Conservation (phyloP, 257 asterid genomes). For the Catharanthus roseus region DNA sequence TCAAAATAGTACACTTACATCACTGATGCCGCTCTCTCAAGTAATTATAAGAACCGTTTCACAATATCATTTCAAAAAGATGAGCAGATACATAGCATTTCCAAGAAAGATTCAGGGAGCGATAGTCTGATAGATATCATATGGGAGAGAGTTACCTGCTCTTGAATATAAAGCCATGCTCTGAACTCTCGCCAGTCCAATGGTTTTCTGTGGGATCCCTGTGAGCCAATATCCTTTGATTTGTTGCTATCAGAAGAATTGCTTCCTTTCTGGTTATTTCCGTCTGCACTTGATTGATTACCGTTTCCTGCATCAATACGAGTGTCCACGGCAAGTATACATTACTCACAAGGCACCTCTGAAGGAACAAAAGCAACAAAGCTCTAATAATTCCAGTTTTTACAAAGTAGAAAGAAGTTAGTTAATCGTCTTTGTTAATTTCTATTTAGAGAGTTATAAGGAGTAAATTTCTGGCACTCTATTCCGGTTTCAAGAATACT, state of each 20-base stretch:
- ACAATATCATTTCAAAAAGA: background rate
- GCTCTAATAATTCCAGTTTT: background rate
- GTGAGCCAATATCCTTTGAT: conserved; percentile 43
- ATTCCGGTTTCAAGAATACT: background rate
- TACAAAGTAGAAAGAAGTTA: background rate
- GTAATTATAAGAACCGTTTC: background rate
- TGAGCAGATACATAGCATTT: background rate
- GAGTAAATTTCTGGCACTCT: background rate
- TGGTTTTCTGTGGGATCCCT: conserved; percentile 48
- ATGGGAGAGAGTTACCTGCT: conserved; percentile 26
- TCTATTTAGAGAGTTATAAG: background rate
- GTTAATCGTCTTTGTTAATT: too few species aligned
- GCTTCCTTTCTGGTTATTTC: conserved; percentile 52
- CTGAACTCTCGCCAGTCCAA: conserved; percentile 60
- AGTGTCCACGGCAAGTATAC: conserved; percentile 13
- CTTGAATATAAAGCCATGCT: conserved; percentile 40
- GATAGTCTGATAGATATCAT: background rate
- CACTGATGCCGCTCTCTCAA: background rate
- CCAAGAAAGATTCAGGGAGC: background rate
- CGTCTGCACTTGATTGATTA: conserved; percentile 49
- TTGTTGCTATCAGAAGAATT: conserved; percentile 44
- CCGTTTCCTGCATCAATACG: conserved; percentile 24
- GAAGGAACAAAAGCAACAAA: conserved; percentile 1
- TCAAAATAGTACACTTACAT: background rate
- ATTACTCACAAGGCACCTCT: background rate